phyloP scores from a whole-genome alignment of 2,329 filamentous ascomycete species.

The Fusarium duplospermum region DNA sequence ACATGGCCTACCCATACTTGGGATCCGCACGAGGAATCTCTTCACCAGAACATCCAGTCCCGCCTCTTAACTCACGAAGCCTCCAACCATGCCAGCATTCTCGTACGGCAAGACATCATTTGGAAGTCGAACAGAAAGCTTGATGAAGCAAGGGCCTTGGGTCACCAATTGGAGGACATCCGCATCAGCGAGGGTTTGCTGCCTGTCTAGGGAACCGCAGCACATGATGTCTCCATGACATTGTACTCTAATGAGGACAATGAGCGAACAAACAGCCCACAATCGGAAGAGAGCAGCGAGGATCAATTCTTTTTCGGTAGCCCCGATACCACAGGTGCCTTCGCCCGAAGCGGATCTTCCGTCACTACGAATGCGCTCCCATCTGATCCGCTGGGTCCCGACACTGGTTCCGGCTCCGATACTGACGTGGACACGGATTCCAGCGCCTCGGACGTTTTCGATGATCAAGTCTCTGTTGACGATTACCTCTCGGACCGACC shows the following conservation, averaged over 20 bases:
- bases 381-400: background rate
- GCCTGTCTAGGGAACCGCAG: constrained; percentile 42
- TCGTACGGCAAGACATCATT: constrained; percentile 39
- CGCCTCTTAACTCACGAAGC: constrained; percentile 33
- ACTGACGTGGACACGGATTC: constrained; percentile 13
- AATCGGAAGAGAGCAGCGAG: background rate
- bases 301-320: background rate
- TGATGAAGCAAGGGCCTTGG: constrained; percentile 36
- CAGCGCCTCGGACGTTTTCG: background rate
- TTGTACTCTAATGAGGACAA: background rate
- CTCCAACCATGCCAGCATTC: constrained; percentile 26
- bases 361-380: background rate
- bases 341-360: background rate
- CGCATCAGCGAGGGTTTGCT: constrained; percentile 44
- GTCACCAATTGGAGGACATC: constrained; percentile 36
- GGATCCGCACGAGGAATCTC: constrained; percentile 38
- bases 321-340: background rate
- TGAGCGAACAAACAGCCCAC: background rate
- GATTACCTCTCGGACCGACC: constrained; percentile 38
- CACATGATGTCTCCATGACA: background rate
- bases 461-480: constrained; percentile 28
- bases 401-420: constrained; percentile 5
- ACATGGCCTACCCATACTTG: constrained; percentile 42
- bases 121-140: constrained; percentile 44
- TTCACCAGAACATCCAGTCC: constrained; percentile 44